phyloP scores from a whole-genome alignment of 192 early-diverging fungal genomes.

The Coemansia furcata region DNA sequence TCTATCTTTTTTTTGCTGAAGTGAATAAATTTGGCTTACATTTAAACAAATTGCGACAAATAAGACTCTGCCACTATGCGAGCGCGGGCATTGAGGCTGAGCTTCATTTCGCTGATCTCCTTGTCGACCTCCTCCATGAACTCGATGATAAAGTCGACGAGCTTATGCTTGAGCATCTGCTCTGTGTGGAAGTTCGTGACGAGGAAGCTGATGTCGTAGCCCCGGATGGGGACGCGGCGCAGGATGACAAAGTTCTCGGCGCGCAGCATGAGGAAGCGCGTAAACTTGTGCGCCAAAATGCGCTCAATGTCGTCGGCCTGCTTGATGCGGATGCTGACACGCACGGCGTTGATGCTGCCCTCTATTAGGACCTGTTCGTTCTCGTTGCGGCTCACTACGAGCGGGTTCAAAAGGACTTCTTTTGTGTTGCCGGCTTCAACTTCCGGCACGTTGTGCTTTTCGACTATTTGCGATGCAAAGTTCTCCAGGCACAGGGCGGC shows the following conservation, averaged over 20 bases:
- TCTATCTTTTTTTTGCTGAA: neutral
- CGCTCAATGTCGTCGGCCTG: slow-evolving; percentile 97
- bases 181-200: slow-evolving; percentile 98
- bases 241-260: slow-evolving; percentile 96
- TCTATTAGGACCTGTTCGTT: slow-evolving; percentile 93
- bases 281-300: slow-evolving; percentile 93
- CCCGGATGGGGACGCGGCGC: slow-evolving; percentile 86
- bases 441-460: slow-evolving; percentile 98
- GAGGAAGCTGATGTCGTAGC: slow-evolving; percentile 96
- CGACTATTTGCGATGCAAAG: slow-evolving; percentile 95
- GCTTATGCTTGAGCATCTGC: slow-evolving; percentile 98
- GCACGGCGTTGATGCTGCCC: slow-evolving; percentile 88
- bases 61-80: slow-evolving; percentile 86
- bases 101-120: slow-evolving; percentile 98
- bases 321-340: slow-evolving; percentile 94
- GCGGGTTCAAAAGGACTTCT: slow-evolving; percentile 83
- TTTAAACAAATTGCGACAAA: slow-evolving; percentile 48
- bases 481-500: slow-evolving; percentile 96
- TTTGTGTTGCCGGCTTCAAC: slow-evolving; percentile 81
- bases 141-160: slow-evolving; percentile 98
- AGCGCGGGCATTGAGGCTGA: slow-evolving; percentile 88
- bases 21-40: neutral
- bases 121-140: slow-evolving; percentile 99
- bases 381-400: slow-evolving; percentile 86
- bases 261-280: slow-evolving; percentile 95